Conservation (phyloP, 2,329 filamentous ascomycete genomes). For the Chrysosphaeria jannelii region DNA sequence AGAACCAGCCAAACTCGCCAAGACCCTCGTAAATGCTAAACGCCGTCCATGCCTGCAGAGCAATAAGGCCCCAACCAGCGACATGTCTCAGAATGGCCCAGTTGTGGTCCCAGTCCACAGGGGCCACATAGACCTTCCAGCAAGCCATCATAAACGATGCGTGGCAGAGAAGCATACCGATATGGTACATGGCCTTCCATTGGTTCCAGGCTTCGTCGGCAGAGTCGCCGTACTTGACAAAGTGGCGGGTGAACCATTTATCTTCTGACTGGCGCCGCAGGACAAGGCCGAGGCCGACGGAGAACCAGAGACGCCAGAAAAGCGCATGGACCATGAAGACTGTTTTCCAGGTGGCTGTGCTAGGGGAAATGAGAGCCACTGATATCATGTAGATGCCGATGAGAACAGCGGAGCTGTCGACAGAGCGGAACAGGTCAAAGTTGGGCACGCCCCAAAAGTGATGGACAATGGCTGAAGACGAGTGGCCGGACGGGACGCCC, state of each 20-base stretch:
- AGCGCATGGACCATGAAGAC: conserved; percentile 59
- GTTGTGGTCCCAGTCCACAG: conserved; percentile 64
- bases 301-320: conserved; percentile 74
- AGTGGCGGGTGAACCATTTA: conserved; percentile 92
- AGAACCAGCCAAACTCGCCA: conserved; percentile 97
- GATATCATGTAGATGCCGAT: conserved; percentile 45
- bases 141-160: conserved; percentile 66
- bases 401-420: conserved; percentile 54
- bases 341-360: conserved; percentile 41
- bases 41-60: conserved; percentile 76
- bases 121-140: conserved; percentile 89
- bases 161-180: conserved; percentile 77
- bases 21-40: conserved; percentile 83
- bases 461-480: conserved; percentile 37
- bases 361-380: conserved; percentile 47
- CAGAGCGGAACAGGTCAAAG: conserved; percentile 63
- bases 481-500: conserved; percentile 5
- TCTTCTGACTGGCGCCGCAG: conserved; percentile 61
- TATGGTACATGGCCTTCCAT: conserved; percentile 88
- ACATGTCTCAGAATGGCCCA: conserved; percentile 67
- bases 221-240: conserved; percentile 83
- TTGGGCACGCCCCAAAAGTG: conserved; percentile 60
- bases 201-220: conserved; percentile 83
- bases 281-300: conserved; percentile 58
- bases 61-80: conserved; percentile 48